Base-by-base conservation (phyloP, 768 basidiomycete species). In the Polyporus arcularius region DNA sequence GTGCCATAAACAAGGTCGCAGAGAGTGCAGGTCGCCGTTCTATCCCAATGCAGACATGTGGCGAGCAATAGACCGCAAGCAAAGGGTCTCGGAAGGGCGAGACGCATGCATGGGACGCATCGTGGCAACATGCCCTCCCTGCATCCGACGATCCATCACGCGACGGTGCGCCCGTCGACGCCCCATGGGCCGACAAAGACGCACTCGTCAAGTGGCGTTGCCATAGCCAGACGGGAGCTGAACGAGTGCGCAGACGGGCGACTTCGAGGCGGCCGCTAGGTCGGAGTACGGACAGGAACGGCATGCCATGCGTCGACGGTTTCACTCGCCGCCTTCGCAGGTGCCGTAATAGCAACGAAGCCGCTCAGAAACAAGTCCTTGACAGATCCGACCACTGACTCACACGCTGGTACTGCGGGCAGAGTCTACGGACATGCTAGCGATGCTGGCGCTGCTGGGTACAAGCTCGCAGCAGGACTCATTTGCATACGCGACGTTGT, bases 111-210 rank as follows among this genome's bases (percentile, higher is more conserved):
- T 11, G 55, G 54, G 40, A 52, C 48, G 10, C 49, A 40, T 51
- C 42, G 54, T 51, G 54, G 47, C 28, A 42, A 26, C n/a, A 35
- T 16, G 8, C 60, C 55, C 54, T 48, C 60, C 56, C 60, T 55
- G 60, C 50, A 39, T 49, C 55, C 60, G 60, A 61, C 55, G 60
- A 56, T 57, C 60, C 60, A 61, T 61, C 60, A 61, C 49, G 42
- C 32, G 60, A 55, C 49, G 54, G 18, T 18, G 46, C 21, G 30
- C 32, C 35, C 12, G 46, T 35, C 26, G 45, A 54, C 16, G 58
- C 26, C 38, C 15, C 42, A 54, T 14, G 42, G 26, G 38, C 41
- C 45, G 53, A 55, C 59, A 39, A n/a, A 42, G 53, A 50, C 45
- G 58, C 58, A 60, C 58, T 49, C 38, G 41, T 54, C 42, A 48